Evolutionary conservation across 371 early-diverging fungal genomes (phyloP), one percentile per base, ranked within the genome.

Genomic region (Mucor racemosus): DNA sequence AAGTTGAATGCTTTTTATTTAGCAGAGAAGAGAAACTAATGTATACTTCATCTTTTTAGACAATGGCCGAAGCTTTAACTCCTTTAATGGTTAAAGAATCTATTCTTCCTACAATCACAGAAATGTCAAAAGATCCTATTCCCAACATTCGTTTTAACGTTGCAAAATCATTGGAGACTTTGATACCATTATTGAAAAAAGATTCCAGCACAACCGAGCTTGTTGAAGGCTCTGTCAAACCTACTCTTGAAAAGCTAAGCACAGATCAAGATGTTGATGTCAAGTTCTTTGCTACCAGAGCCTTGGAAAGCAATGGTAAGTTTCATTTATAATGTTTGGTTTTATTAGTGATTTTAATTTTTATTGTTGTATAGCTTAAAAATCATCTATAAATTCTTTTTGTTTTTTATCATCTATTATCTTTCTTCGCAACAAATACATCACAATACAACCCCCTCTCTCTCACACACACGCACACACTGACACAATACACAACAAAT

Each of bases 91-190:
- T 98, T 55, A 91, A 90, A 67, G 96, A 95, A 50, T 84, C 87
- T 67, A 91, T 98, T 65, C 71, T 99, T 68, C 98, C 99, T 10
- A 91, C 95, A 15, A 88, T 97, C 57, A 88, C 87, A 67, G 86
- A 79, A 59, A 85, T 98, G 67, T 91, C 91, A 36, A 85, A 86
- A 44, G 99, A 99, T 74, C 96, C 97, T 19, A 97, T 99, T 67
- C 98, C 99, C 71, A 99, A 99, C 78, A 98, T 99, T 74, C 95
- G 99, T 50, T 99, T 99, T 88, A 99, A 98, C 73, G 97, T 97
- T 14, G 97, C 97, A 62, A 99, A 99, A 79, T 90, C 94, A 57
- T 84, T 97, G 78, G 95, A 95, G 77, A 86, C 88, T 21, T 77
- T 99, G 80, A 88, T 92, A 64, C 94, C 92, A 36, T 84, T 94